Conservation (phyloP, 2,329 filamentous ascomycete genomes). For the Cladosporium sp. region DNA sequence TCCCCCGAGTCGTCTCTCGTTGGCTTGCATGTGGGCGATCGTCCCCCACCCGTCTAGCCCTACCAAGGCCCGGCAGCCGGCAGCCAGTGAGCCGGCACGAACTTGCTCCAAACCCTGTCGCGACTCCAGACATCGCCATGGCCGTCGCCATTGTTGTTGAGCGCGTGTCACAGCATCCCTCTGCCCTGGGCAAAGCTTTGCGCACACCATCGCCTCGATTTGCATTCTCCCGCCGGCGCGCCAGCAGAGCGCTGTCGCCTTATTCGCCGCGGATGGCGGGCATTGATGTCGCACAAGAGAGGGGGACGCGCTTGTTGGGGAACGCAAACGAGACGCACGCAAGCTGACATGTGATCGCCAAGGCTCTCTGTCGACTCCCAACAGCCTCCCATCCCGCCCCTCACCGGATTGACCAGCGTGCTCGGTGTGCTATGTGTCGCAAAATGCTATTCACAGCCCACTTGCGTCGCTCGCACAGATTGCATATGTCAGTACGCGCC, state of each 20-base stretch:
- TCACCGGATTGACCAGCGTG: background rate
- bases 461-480: background rate
- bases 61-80: conserved; percentile 8
- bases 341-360: conserved; percentile 10
- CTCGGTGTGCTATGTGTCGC: background rate
- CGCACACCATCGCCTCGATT: background rate
- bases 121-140: background rate
- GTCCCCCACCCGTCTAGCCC: background rate
- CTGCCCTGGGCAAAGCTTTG: background rate
- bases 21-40: background rate
- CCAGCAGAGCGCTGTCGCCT: background rate
- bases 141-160: background rate
- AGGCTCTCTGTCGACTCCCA: background rate
- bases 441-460: background rate
- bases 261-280: background rate
- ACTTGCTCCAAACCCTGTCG: background rate
- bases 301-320: conserved; percentile 5
- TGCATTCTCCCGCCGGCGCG: background rate
- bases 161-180: background rate
- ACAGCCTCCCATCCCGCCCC: background rate
- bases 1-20: too few relatives aligned
- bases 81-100: background rate
- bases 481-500: background rate
- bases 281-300: conserved; percentile 2
- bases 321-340: conserved; percentile 6